Conservation (phyloP, 2,329 filamentous ascomycete species). For the Fusarium sp. region DNA sequence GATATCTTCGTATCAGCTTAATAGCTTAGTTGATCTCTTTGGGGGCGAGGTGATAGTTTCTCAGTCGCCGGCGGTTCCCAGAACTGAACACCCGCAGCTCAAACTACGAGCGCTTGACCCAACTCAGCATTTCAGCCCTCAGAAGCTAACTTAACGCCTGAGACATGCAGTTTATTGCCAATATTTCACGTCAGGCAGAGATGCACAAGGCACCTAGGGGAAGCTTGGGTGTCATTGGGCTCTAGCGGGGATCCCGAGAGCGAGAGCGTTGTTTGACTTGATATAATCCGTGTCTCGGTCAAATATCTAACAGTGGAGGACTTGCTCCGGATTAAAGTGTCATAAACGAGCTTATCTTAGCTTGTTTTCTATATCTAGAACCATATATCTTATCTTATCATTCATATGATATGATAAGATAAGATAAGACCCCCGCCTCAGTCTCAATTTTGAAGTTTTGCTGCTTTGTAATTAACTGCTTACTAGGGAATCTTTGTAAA, state of each 20-base stretch:
- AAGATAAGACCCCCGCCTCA: not conserved
- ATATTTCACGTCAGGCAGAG: not conserved
- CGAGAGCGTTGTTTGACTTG: not conserved
- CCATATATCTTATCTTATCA: not conserved
- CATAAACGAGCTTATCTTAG: not conserved
- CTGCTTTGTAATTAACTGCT: not conserved
- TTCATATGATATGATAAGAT: too few relatives aligned
- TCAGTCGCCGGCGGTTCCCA: not conserved
- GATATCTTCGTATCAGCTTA: not conserved
- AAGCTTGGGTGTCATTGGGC: not conserved
- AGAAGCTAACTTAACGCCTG: not conserved
- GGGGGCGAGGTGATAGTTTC: not conserved
- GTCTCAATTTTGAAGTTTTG: too few relatives aligned
- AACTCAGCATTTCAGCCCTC: too few relatives aligned
- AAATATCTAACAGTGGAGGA: not conserved
- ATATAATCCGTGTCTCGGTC: not conserved
- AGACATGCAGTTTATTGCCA: not conserved
- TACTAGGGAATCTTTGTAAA: fast-evolving
- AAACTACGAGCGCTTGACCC: not conserved
- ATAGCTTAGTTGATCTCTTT: not conserved
- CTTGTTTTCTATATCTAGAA: not conserved
- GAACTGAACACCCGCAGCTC: not conserved
- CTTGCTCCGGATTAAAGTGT: not conserved
- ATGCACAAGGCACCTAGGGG: not conserved
- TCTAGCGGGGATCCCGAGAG: not conserved